Conservation (phyloP, 139 green algal species). For the Closterium sp. region DNA sequence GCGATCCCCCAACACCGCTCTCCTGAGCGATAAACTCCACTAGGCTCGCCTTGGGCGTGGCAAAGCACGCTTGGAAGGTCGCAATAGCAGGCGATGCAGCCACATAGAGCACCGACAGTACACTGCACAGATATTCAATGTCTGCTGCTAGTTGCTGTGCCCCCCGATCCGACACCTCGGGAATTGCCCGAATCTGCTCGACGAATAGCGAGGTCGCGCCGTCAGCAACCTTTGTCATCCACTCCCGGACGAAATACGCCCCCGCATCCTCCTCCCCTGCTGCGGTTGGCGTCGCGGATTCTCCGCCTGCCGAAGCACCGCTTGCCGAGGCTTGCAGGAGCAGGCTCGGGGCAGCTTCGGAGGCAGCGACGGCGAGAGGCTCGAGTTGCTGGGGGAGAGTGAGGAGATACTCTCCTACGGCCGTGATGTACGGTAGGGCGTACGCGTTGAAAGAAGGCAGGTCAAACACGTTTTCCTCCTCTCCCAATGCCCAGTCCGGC, state of each 20-base stretch:
- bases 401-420: constrained; percentile 86
- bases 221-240: constrained; percentile 70
- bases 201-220: constrained; percentile 55
- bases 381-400: constrained; percentile 86
- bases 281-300: neutral
- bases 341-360: neutral
- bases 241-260: constrained; percentile 72
- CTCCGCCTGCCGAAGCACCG: constrained; percentile 20
- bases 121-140: constrained; percentile 92
- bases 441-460: constrained; percentile 85
- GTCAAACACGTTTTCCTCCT: constrained; percentile 54
- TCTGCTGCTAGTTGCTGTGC: constrained; percentile 83
- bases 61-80: constrained; percentile 56
- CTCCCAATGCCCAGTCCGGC: constrained; percentile 34
- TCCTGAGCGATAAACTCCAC: constrained; percentile 5
- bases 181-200: constrained; percentile 59
- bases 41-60: neutral
- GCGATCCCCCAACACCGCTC: neutral
- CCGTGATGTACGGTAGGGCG: constrained; percentile 66
- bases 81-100: constrained; percentile 63
- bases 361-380: constrained; percentile 52
- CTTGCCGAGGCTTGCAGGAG: constrained; percentile 11
- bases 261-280: constrained; percentile 49
- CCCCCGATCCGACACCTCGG: constrained; percentile 56
- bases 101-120: constrained; percentile 81